These are phyloP conservation scores for Pleurotus tuber-regium DNA, from an alignment of 768 basidiomycete species.

Conservation along the genomic window DNA sequence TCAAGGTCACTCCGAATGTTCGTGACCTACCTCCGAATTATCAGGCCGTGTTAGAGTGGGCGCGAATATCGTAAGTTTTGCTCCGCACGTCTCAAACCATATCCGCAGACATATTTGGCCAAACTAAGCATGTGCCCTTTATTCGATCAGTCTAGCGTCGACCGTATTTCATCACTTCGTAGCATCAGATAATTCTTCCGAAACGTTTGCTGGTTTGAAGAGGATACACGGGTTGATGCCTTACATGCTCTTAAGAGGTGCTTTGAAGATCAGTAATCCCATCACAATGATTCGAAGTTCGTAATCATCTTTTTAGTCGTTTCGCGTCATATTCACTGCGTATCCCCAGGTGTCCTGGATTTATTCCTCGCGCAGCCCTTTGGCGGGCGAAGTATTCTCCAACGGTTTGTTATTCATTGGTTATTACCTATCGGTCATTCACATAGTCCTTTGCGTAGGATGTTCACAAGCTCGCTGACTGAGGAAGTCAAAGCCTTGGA, in stretches of 20 bases:
- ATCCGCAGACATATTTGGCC: background rate
- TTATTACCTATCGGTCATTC: background rate
- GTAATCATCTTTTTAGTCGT: constrained; percentile 15
- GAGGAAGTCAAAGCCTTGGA: constrained; percentile 87
- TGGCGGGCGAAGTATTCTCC: constrained; percentile 87
- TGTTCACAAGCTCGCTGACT: constrained; percentile 91
- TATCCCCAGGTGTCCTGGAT: constrained; percentile 67
- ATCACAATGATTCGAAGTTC: constrained; percentile 91
- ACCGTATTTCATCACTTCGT: constrained; percentile 95
- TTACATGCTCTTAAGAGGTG: constrained; percentile 93
- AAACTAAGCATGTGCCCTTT: constrained; percentile 6
- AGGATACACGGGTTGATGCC: constrained; percentile 96
- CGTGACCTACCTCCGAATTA: constrained; percentile 81
- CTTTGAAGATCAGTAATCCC: constrained; percentile 91
- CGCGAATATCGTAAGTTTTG: constrained; percentile 82
- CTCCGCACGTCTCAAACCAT: background rate
- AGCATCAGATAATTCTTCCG: constrained; percentile 89
- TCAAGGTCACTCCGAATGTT: constrained; percentile 78
- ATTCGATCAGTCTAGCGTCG: constrained; percentile 72
- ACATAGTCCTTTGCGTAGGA: constrained; percentile 47
- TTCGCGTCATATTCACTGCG: constrained; percentile 5
- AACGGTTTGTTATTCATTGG: constrained; percentile 50
- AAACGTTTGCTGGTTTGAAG: constrained; percentile 84
- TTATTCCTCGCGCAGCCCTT: constrained; percentile 97
- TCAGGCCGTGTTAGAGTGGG: constrained; percentile 93